phyloP scores from a whole-genome alignment of 1,139 yeast genomes.

The Suhomyces guaymorum region DNA sequence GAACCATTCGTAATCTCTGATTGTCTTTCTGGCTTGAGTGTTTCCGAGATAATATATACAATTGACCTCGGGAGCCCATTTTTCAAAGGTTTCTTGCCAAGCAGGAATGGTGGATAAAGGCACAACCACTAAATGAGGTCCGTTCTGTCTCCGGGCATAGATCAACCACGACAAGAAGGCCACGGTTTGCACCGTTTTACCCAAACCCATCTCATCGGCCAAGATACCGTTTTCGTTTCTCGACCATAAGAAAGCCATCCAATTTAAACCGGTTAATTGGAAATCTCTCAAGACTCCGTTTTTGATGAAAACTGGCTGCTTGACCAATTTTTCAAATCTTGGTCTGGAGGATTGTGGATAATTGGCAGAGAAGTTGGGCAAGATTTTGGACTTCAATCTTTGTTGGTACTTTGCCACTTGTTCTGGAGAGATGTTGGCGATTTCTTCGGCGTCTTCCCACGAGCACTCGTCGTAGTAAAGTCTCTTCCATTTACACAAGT shows the following conservation, averaged over 20 bases:
- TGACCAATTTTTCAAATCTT: conserved; percentile 77
- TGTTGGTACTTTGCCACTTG: conserved; percentile 83
- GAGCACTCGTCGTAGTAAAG: conserved; percentile 93
- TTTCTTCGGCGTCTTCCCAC: conserved; percentile 92
- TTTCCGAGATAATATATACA: conserved; percentile 93
- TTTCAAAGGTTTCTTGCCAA: conserved; percentile 98
- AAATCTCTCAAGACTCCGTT: conserved; percentile 94
- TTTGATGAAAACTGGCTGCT: conserved; percentile 88
- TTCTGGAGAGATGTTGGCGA: conserved; percentile 80
- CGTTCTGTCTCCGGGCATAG: conserved; percentile 92
- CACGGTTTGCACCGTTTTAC: conserved; percentile 97
- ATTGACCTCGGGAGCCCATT: conserved; percentile 96
- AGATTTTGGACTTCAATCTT: conserved; percentile 77
- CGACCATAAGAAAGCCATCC: conserved; percentile 99
- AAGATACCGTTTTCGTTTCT: conserved; percentile 95
- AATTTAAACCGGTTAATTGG: conserved; percentile 95
- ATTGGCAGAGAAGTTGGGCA: conserved; percentile 78
- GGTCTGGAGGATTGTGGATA: conserved; percentile 78
- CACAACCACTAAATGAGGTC: conserved; percentile 94
- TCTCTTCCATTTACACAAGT: conserved; percentile 91
- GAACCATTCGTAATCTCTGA: conserved; percentile 84
- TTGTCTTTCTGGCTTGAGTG: conserved; percentile 76
- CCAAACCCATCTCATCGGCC: conserved; percentile 99
- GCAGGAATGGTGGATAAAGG: conserved; percentile 97
- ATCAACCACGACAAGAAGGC: conserved; percentile 92